Evolutionary conservation across 345 rosid species (phyloP), one percentile per base, ranked within the genome.

Genomic region (Citrus australasica): DNA sequence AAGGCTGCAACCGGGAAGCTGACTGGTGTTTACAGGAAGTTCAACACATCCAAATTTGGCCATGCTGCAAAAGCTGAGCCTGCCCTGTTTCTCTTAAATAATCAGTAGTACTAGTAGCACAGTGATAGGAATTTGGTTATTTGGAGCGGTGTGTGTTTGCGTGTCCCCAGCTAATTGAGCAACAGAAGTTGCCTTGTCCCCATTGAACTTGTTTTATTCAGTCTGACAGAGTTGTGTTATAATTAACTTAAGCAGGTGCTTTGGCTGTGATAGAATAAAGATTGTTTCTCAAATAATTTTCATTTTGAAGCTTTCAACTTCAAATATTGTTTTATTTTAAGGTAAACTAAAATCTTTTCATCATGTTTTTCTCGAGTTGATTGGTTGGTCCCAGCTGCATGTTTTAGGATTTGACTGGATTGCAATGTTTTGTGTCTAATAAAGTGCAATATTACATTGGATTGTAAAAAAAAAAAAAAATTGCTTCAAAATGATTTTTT

Each of bases 21-120:
- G 53, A 91, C 95, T 0, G 98, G 98, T 60, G 98, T 89, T 25
- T 86, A 90, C 78, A 77, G 97, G 73, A 96, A 94, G 79, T 96
- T 92, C 73, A 87, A 87, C 74, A 92, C 98, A 65, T 89, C 90
- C 7, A 96, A 86, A 74, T 94, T 86, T 42, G 95, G 97, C 14
- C 86, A 83, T 83, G 92, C 95, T 22, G 89, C 98, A 22, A 94
- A 80, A 84, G 81, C 75, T 27, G 86, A 85, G 59, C 91, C 98
- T 33, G 97, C 97, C 76, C 82, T 51, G 61, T 94, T 92, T 76
- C 85, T 92, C 25, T 75, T 91, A 60, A 79, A 86, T 3, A 38
- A 19, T 21, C 4, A 33, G 35, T 1, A 42, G 51, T 42, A 42
- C 46, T 9, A 42, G 48, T 3, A 66, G 42, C 9, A 5, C 13